phyloP scores from a whole-genome alignment of 2,329 filamentous ascomycete genomes.

The Calonectria ilicicola region DNA sequence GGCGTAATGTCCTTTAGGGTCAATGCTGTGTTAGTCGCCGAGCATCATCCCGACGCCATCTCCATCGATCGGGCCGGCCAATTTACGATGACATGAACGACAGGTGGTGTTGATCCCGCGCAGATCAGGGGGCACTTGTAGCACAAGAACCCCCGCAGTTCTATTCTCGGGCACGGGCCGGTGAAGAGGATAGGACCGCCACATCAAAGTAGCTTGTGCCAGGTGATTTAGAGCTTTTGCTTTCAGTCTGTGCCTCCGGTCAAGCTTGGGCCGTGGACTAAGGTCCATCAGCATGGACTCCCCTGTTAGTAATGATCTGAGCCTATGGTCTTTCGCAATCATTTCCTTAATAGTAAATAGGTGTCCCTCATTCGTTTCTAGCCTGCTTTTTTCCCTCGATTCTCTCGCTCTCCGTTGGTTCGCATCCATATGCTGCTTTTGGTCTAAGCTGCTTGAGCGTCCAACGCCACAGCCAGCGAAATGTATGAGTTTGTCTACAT shows the following conservation, averaged over 20 bases:
- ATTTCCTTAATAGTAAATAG: not conserved
- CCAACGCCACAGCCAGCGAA: not conserved
- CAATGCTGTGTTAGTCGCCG: not conserved
- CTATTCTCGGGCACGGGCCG: not conserved
- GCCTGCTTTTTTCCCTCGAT: not conserved
- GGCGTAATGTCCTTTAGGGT: too few species aligned
- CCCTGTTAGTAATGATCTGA: not conserved
- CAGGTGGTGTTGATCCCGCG: too few species aligned
- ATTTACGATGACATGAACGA: not conserved
- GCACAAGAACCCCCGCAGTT: not conserved
- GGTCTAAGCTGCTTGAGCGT: not conserved
- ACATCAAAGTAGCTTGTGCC: not conserved
- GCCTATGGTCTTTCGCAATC: too few species aligned
- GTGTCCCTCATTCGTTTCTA: not conserved
- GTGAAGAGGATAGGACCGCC: not conserved
- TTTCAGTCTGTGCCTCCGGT: not conserved
- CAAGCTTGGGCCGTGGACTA: not conserved
- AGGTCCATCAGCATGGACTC: not conserved
- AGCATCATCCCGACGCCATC: not conserved
- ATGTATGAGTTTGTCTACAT: slow-evolving; percentile 6
- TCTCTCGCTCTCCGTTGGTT: too few species aligned
- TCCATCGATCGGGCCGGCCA: not conserved
- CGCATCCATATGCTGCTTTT: not conserved
- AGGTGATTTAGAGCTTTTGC: not conserved
- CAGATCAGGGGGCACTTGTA: too few species aligned